Percentiles rank a stretch among this genome's conserved stretches.
Evolutionary conservation across 1,284 basidiomycete species (phyloP).

Genomic region (Cutaneotrichosporon sp.): DNA sequence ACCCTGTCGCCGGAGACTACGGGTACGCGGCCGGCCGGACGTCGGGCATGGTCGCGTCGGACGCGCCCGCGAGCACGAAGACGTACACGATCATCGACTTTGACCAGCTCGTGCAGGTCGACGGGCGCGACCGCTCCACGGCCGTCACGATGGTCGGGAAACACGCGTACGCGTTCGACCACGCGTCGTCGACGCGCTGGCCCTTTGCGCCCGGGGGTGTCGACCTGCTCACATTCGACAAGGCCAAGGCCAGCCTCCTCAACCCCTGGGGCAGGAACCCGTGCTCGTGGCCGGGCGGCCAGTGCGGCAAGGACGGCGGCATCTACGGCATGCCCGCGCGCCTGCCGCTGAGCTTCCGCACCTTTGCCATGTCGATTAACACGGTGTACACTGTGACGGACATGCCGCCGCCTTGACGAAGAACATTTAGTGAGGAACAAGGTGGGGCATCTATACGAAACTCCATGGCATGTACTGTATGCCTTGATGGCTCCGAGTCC

Average conservation of each 20-base stretch:
- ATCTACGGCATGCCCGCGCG: conserved; percentile 8
- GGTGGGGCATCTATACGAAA: too few species aligned
- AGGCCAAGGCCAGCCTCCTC: conserved; percentile 8
- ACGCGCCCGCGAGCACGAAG: conserved; percentile 14
- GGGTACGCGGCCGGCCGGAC: conserved; percentile 13
- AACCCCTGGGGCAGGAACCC: conserved; percentile 29
- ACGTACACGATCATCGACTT: conserved; percentile 27
- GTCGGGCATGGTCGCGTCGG: conserved; percentile 11
- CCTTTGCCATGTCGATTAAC: conserved; percentile 14
- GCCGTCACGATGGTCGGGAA: conserved; percentile 19
- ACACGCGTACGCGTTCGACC: conserved; percentile 26
- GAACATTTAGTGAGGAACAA: too few species aligned
- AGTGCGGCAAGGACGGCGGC: conserved; percentile 7
- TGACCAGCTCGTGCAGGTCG: conserved; percentile 18
- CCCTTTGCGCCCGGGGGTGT: conserved; percentile 6
- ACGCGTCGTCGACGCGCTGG: too few species aligned
- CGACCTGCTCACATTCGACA: neutral
- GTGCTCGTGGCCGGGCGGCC: conserved; percentile 11
- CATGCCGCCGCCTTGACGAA: conserved; percentile 13
- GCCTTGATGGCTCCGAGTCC: too few species aligned
- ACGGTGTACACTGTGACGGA: conserved; percentile 21
- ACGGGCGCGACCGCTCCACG: conserved; percentile 9
- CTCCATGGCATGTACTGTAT: too few species aligned
- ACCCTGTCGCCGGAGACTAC: conserved; percentile 13
- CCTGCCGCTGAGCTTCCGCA: conserved; percentile 17